Percentiles rank a stretch among this genome's conserved stretches.
Evolutionary conservation across 805 yeast genomes (phyloP).

Genomic region (Blastobotrys americana): DNA sequence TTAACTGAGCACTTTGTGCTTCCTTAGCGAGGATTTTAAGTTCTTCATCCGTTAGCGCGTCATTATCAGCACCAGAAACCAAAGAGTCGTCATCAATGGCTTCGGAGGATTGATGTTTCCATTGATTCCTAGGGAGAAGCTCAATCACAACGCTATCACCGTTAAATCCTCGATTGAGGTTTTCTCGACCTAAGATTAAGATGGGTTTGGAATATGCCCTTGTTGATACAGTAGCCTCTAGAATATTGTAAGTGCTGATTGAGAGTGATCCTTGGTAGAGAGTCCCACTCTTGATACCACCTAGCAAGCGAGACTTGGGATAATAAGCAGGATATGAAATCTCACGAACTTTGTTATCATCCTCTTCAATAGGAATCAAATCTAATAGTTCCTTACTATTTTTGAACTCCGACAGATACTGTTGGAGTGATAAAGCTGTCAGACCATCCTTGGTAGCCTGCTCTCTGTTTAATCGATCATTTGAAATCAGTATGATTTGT

Average conservation of each 20-base stretch:
- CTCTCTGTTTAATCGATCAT: constrained; percentile 61
- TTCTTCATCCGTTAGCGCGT: constrained; percentile 57
- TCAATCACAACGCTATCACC: constrained; percentile 91
- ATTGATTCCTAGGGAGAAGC: constrained; percentile 70
- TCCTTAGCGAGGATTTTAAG: constrained; percentile 68
- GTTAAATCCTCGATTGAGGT: constrained; percentile 82
- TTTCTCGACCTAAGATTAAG: constrained; percentile 72
- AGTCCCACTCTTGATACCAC: constrained; percentile 83
- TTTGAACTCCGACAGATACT: constrained; percentile 65
- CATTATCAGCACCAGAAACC: constrained; percentile 39
- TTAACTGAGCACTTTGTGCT: constrained; percentile 45
- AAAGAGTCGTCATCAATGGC: constrained; percentile 57
- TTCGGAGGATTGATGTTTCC: constrained; percentile 80
- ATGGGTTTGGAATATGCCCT: constrained; percentile 74
- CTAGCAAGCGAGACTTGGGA: constrained; percentile 73
- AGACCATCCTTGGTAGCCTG: constrained; percentile 51
- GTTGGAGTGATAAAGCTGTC: constrained; percentile 48
- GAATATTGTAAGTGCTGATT: constrained; percentile 76
- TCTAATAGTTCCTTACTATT: constrained; percentile 71
- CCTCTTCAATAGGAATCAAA: constrained; percentile 50
- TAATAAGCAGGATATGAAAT: constrained; percentile 70
- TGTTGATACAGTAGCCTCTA: constrained; percentile 76
- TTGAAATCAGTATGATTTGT: constrained; percentile 46
- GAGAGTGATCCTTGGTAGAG: constrained; percentile 77
- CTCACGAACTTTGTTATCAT: constrained; percentile 36